A percentile compares a stretch with the other conserved stretches of the same genome.
These are phyloP conservation scores for Peronospora destructor DNA, from an alignment of 352 stramenopile species.

Conservation along the genomic window DNA sequence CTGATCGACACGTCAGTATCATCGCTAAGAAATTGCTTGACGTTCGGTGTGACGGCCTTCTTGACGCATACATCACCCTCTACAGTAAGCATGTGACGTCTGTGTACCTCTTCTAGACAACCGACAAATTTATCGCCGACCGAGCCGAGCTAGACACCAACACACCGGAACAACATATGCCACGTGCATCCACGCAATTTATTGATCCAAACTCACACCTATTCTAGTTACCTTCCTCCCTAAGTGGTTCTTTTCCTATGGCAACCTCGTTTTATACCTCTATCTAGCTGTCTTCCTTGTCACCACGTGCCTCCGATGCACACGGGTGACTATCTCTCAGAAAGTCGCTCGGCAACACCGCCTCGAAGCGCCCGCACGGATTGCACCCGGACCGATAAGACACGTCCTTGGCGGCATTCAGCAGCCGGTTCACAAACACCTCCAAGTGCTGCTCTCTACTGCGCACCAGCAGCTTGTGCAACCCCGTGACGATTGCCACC, in stretches of 20 bases:
- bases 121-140: too few species aligned
- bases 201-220: not conserved
- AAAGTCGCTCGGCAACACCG: constrained; percentile 50
- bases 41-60: too few species aligned
- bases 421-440: constrained; percentile 40
- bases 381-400: constrained; percentile 39
- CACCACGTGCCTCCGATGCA: not conserved
- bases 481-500: constrained; percentile 17
- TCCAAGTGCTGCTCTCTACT: constrained; percentile 31
- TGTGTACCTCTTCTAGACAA: not conserved
- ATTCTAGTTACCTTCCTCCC: not conserved
- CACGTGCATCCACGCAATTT: not conserved
- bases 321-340: constrained; percentile 1
- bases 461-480: constrained; percentile 16
- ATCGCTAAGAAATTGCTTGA: too few species aligned
- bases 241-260: not conserved
- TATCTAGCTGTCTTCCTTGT: not conserved
- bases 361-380: constrained; percentile 42
- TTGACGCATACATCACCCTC: too few species aligned
- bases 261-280: not conserved
- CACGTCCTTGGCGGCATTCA: constrained; percentile 39
- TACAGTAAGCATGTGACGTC: constrained; percentile 15
- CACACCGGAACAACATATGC: too few species aligned
- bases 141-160: too few species aligned
- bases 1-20: too few species aligned